Evolutionary conservation across 306 rosid genomes (phyloP), one percentile per base, ranked within the genome.

Genomic region (Glycine soja): DNA sequence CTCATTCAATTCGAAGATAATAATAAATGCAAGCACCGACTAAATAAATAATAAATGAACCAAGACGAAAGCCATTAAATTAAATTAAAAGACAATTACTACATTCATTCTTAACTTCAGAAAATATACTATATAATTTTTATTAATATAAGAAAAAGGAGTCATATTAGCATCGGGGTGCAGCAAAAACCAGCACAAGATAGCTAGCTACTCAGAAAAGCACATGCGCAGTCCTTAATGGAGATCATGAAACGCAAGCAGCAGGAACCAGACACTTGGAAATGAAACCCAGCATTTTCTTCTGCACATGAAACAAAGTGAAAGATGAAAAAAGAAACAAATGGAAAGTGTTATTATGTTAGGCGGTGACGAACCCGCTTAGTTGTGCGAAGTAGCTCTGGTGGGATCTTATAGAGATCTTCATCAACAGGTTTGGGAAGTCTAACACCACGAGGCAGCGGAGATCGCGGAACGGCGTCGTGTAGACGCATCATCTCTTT

Each of bases 321-420:
- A 24, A 70, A 24, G 30, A 24, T 24, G 2, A 24, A 24, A 24
- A 24, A 24, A 2, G 2, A 24, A 24, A 24, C 2, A 24, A 7
- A 10, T 36, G 40, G 32, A 11, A 5, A 6, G 9, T 0, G 62
- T 36, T 14, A 24, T 24, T 24, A 8, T 53, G 59, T 12, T 10
- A 51, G 4, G 24, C 0, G 2, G 2, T 4, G 24, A 42, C 68
- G 0, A 4, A 91, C 97, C 88, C 91, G 68, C 82, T 91, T 95
- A 15, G 91, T 82, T 2, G 87, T 75, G 62, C 80, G 94, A 36
- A 92, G 97, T 8, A 92, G 92, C 5, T 91, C 90, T 0, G 99
- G 97, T 3, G 99, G 93, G 72, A 95, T 95, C 80, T 90, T 89
- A 80, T 95, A 95, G 78, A 95, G 98, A 87, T 95, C 99, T 78